These are phyloP conservation scores for Scedosporium apiospermum DNA, from an alignment of 2,329 filamentous ascomycete genomes.

Conservation along the genomic window DNA sequence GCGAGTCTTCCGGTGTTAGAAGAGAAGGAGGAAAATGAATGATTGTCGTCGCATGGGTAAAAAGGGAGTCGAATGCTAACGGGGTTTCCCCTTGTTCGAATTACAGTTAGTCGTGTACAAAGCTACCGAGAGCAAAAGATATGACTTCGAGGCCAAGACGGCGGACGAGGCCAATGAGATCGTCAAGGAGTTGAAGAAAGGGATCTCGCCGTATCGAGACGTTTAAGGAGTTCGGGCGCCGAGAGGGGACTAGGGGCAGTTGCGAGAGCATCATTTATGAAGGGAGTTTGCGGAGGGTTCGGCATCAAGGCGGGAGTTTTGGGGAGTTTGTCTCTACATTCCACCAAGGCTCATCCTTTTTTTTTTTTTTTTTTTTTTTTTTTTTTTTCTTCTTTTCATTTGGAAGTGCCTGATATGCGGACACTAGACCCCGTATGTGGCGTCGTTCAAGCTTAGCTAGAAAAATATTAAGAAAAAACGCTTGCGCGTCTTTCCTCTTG, in stretches of 20 bases:
- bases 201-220: conserved; percentile 57
- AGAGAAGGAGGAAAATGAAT: background rate
- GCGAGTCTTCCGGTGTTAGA: background rate
- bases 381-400: background rate
- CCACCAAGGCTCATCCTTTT: background rate
- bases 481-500: background rate
- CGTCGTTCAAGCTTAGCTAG: background rate
- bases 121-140: conserved; percentile 67
- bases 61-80: background rate
- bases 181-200: conserved; percentile 68
- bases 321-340: too few species aligned
- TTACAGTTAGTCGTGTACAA: conserved; percentile 60
- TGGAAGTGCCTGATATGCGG: background rate
- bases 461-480: background rate
- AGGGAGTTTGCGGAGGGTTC: background rate
- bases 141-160: conserved; percentile 74
- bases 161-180: conserved; percentile 68
- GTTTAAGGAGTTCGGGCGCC: conserved; percentile 19
- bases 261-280: background rate
- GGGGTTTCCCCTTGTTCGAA: background rate
- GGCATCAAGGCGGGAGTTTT: background rate
- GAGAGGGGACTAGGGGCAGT: background rate
- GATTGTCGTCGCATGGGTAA: background rate
- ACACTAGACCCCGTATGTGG: background rate
- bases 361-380: background rate